Conservation (phyloP, 2,329 filamentous ascomycete genomes). For the Byssoonygena ceratinophila region DNA sequence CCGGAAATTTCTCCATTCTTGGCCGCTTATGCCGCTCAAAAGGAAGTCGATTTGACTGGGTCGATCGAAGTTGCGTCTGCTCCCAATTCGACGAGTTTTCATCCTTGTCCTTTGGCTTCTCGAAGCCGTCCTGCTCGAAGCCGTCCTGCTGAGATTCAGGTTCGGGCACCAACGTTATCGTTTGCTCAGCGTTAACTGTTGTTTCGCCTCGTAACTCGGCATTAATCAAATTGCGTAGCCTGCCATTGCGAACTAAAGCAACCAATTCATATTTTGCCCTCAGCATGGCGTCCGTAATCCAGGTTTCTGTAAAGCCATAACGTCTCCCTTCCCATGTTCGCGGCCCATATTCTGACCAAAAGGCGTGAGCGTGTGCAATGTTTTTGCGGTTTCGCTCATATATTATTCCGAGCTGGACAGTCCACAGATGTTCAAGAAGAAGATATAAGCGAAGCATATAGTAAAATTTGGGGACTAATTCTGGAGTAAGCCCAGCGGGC, state of each 20-base stretch:
- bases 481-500: constrained; percentile 8
- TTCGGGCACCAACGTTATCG: too few species aligned
- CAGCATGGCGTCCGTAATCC: constrained; percentile 16
- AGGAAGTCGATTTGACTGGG: background rate
- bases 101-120: background rate
- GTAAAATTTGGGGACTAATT: constrained; percentile 12
- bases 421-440: constrained; percentile 18
- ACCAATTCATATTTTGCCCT: background rate
- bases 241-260: background rate
- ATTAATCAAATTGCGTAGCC: background rate
- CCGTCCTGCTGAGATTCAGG: too few species aligned
- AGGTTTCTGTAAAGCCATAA: constrained; percentile 16
- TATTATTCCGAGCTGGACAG: constrained; percentile 16
- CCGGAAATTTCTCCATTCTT: background rate
- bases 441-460: constrained; percentile 10
- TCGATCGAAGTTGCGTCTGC: background rate
- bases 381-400: constrained; percentile 14
- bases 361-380: constrained; percentile 16
- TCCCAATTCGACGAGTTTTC: background rate
- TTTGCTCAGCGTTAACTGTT: too few species aligned
- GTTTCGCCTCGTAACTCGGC: background rate
- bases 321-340: constrained; percentile 15
- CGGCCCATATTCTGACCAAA: constrained; percentile 15
- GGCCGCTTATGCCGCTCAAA: background rate
- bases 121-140: too few species aligned